Percentiles rank a stretch among this genome's conserved stretches.
phyloP scores from a whole-genome alignment of 805 yeast genomes.

The Zygoascus tannicola region DNA sequence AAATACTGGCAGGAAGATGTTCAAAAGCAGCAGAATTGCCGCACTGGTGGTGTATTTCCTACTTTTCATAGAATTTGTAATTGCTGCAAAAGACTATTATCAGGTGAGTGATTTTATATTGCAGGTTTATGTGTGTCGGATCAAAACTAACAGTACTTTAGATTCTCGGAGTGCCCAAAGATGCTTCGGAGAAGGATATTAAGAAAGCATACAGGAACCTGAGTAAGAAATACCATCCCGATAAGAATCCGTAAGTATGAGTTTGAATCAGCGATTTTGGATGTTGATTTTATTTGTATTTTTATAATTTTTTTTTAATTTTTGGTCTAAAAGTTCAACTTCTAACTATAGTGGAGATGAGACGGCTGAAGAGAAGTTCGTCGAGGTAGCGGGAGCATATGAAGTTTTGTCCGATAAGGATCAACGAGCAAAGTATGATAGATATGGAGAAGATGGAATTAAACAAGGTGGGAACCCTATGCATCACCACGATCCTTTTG shows the following conservation, averaged over 20 bases:
- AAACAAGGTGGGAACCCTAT: slow-evolving; percentile 33
- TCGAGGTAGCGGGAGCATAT: slow-evolving; percentile 89
- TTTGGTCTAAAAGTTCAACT: too few relatives aligned
- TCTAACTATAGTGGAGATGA: slow-evolving; percentile 42
- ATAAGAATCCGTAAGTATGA: slow-evolving; percentile 51
- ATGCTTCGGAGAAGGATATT: slow-evolving; percentile 72
- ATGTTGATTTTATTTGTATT: background rate
- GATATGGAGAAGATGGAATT: slow-evolving; percentile 71
- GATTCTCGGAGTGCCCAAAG: slow-evolving; percentile 57
- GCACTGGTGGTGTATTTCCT: slow-evolving; percentile 2
- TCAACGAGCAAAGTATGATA: slow-evolving; percentile 82
- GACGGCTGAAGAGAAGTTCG: slow-evolving; percentile 74
- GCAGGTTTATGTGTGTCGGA: slow-evolving; percentile 8
- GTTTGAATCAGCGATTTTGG: background rate
- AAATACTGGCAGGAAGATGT: slow-evolving; percentile 2
- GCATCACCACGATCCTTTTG: slow-evolving; percentile 36
- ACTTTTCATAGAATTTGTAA: slow-evolving; percentile 11
- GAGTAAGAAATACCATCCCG: slow-evolving; percentile 88
- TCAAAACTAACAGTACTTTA: slow-evolving; percentile 20
- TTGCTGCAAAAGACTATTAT: slow-evolving; percentile 36
- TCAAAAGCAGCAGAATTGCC: background rate
- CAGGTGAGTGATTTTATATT: slow-evolving; percentile 19
- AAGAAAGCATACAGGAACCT: slow-evolving; percentile 75
- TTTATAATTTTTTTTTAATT: too few relatives aligned
- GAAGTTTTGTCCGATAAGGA: slow-evolving; percentile 78